phyloP scores from a whole-genome alignment of 345 rosid genomes.

The Trapa incisa region DNA sequence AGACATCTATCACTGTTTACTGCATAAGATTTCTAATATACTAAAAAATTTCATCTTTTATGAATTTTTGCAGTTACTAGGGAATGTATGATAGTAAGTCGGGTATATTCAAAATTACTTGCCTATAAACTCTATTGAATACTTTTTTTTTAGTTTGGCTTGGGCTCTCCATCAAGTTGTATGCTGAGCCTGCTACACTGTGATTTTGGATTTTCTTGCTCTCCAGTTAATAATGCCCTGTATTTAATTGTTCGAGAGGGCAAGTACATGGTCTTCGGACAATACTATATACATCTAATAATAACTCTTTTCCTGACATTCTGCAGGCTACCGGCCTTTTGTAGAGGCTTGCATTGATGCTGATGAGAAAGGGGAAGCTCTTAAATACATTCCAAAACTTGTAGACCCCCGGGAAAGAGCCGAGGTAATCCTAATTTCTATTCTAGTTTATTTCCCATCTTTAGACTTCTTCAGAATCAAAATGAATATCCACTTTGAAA shows the following conservation, averaged over 20 bases:
- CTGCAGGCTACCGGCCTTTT: slow-evolving; percentile 76
- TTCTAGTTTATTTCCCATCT: neutral
- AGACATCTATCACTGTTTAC: neutral
- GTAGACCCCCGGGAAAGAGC: slow-evolving; percentile 84
- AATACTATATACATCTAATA: neutral
- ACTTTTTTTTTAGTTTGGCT: neutral
- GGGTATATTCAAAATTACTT: neutral
- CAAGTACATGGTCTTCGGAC: neutral
- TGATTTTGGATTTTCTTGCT: neutral
- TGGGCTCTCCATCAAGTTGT: neutral
- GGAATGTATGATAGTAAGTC: neutral
- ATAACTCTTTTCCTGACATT: slow-evolving; percentile 2
- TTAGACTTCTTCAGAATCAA: neutral
- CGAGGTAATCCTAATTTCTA: slow-evolving; percentile 40
- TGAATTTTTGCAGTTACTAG: neutral
- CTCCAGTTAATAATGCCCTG: neutral
- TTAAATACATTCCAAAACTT: slow-evolving; percentile 84
- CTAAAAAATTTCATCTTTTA: neutral
- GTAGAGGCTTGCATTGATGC: slow-evolving; percentile 93
- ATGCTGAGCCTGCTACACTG: neutral
- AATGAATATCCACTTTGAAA: neutral
- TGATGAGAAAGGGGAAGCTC: slow-evolving; percentile 82
- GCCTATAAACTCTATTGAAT: neutral
- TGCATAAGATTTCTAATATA: neutral
- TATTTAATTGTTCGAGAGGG: neutral